These are phyloP conservation scores for Tricholomella constricta DNA, from an alignment of 768 basidiomycete genomes.

Conservation along the genomic window DNA sequence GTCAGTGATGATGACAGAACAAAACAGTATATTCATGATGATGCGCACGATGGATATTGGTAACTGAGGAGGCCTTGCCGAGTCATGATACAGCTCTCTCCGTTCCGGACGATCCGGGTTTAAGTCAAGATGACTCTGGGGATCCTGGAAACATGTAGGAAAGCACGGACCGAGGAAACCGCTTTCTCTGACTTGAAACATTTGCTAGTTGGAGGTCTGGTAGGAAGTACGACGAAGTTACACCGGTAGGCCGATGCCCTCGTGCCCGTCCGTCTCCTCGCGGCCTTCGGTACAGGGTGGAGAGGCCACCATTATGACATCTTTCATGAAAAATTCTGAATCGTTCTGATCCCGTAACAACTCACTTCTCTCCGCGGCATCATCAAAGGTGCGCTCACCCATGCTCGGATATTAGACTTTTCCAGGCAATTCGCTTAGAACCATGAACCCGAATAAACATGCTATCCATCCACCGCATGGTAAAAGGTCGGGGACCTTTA, in stretches of 20 bases:
- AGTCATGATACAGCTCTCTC: neutral
- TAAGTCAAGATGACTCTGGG: neutral
- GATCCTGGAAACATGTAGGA: constrained; percentile 1
- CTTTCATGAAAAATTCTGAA: neutral
- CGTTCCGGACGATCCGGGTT: neutral
- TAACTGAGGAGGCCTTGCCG: neutral
- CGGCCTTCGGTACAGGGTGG: constrained; percentile 7
- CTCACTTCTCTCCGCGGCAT: constrained; percentile 13
- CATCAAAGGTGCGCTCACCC: neutral
- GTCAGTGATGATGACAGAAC: neutral
- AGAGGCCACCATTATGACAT: neutral
- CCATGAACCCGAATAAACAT: neutral
- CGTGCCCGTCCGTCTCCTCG: neutral
- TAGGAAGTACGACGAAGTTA: neutral
- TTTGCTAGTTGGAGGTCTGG: neutral
- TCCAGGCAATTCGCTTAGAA: neutral
- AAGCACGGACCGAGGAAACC: constrained; percentile 5
- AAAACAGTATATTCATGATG: neutral
- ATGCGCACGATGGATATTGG: neutral
- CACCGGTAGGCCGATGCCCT: neutral
- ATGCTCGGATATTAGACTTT: constrained; percentile 4
- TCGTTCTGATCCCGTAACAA: constrained; percentile 6
- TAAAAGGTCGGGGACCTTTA: neutral
- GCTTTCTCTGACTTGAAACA: constrained; percentile 5
- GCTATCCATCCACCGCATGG: neutral